A percentile compares a stretch with the other conserved stretches of the same genome.
These are phyloP conservation scores for Pythium periplocum DNA, from an alignment of 352 stramenopile species.

Conservation along the genomic window DNA sequence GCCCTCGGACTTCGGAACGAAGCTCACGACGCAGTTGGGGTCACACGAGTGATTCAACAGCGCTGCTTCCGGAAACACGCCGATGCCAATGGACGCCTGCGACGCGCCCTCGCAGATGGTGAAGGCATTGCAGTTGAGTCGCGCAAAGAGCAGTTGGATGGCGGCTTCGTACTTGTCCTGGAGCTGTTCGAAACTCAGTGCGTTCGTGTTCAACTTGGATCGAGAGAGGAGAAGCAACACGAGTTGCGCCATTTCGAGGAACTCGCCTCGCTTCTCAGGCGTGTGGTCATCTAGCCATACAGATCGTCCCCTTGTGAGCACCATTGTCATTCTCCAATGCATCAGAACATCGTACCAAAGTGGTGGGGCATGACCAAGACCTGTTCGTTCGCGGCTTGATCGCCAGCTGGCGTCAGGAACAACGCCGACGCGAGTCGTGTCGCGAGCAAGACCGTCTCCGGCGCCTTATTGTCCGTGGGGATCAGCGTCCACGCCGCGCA, in stretches of 20 bases:
- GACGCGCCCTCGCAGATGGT: slow-evolving; percentile 44
- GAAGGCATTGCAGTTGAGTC: slow-evolving; percentile 81
- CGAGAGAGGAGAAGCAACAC: slow-evolving; percentile 44
- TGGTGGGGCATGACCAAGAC: slow-evolving; percentile 44
- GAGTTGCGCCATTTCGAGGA: slow-evolving; percentile 53
- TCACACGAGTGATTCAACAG: slow-evolving; percentile 75
- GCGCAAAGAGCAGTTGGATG: slow-evolving; percentile 54
- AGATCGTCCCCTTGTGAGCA: neutral
- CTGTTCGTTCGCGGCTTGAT: slow-evolving; percentile 9
- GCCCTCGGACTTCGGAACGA: slow-evolving; percentile 5
- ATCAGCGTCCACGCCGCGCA: slow-evolving; percentile 41
- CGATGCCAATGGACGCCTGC: slow-evolving; percentile 43
- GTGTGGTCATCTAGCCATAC: slow-evolving; percentile 30
- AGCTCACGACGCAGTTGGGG: slow-evolving; percentile 73
- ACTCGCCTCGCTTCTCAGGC: slow-evolving; percentile 28
- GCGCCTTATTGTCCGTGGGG: slow-evolving; percentile 9
- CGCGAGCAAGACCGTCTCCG: slow-evolving; percentile 54
- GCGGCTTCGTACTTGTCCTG: slow-evolving; percentile 19
- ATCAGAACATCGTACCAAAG: slow-evolving; percentile 15
- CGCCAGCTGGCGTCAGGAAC: slow-evolving; percentile 14
- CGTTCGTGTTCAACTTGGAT: slow-evolving; percentile 29
- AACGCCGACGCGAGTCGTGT: slow-evolving; percentile 32
- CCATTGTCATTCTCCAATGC: neutral
- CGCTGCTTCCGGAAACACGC: slow-evolving; percentile 51
- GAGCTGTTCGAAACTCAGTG: slow-evolving; percentile 24